Percentiles rank a stretch among this genome's conserved stretches.
phyloP scores from a whole-genome alignment of 2,329 filamentous ascomycete species.

The Phyllosticta capitalensis region DNA sequence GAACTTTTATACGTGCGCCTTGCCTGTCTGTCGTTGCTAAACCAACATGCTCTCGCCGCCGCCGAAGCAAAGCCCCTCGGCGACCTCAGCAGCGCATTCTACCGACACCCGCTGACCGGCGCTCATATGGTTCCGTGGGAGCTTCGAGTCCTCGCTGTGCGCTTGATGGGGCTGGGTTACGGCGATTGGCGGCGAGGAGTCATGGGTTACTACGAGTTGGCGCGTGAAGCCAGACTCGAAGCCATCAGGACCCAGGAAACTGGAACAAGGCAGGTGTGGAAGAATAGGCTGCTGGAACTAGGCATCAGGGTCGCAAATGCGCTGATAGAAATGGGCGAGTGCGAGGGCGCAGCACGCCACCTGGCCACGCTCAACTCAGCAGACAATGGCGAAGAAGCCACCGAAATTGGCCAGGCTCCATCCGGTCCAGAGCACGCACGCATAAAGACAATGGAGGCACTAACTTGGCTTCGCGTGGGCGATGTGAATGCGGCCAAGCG shows the following conservation, averaged over 20 bases:
- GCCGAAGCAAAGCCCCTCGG: conserved; percentile 55
- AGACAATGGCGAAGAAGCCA: conserved; percentile 37
- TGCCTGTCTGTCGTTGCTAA: conserved; percentile 70
- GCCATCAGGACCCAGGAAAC: conserved; percentile 41
- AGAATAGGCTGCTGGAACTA: conserved; percentile 60
- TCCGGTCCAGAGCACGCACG: conserved; percentile 23
- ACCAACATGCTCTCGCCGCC: conserved; percentile 48
- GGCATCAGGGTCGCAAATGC: conserved; percentile 57
- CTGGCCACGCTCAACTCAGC: conserved; percentile 48
- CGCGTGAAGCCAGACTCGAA: conserved; percentile 60
- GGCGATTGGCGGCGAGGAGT: conserved; percentile 75
- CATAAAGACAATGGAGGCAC: conserved; percentile 37
- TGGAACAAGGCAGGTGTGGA: conserved; percentile 58
- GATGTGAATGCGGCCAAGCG: conserved; percentile 58
- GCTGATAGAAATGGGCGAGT: conserved; percentile 77
- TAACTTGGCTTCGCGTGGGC: conserved; percentile 72
- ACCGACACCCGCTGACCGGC: conserved; percentile 38
- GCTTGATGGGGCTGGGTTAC: conserved; percentile 77
- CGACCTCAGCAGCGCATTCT: conserved; percentile 48
- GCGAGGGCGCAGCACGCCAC: conserved; percentile 68
- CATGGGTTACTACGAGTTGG: conserved; percentile 85
- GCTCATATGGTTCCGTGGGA: conserved; percentile 69
- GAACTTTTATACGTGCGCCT: conserved; percentile 70
- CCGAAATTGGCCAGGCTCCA: conserved; percentile 17
- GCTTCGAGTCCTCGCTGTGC: conserved; percentile 70